Conservation (phyloP, 2,329 filamentous ascomycete genomes). For the Hortaea werneckii region DNA sequence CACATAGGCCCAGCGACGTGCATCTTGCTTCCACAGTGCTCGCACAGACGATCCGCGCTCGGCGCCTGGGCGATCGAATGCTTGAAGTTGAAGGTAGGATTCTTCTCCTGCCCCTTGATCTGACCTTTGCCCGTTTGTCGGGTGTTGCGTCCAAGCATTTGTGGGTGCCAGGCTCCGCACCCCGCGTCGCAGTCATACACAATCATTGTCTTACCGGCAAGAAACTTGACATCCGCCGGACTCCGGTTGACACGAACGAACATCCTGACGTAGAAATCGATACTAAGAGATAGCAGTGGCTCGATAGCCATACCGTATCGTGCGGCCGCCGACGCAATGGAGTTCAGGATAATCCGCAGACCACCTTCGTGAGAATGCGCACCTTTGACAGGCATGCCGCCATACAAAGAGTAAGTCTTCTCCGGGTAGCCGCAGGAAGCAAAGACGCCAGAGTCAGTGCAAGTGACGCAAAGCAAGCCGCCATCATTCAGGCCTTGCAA, state of each 20-base stretch:
- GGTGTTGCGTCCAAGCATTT: conserved; percentile 63
- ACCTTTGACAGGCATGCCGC: conserved; percentile 77
- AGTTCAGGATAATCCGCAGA: conserved; percentile 73
- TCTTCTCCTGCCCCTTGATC: conserved; percentile 25
- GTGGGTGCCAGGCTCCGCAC: conserved; percentile 84
- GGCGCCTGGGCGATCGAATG: conserved; percentile 66
- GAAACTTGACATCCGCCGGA: conserved; percentile 78
- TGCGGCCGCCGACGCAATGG: conserved; percentile 68
- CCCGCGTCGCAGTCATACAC: conserved; percentile 85
- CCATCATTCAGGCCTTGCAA: conserved; percentile 81
- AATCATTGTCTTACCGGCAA: conserved; percentile 84
- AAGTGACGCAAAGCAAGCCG: conserved; percentile 86
- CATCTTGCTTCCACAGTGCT: conserved; percentile 76
- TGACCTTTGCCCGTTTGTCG: conserved; percentile 61
- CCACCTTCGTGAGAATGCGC: conserved; percentile 81
- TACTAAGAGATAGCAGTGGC: conserved; percentile 82
- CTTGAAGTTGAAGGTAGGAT: conserved; percentile 60
- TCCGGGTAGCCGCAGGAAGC: conserved; percentile 90
- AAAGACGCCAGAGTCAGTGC: conserved; percentile 91
- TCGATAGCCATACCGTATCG: conserved; percentile 83
- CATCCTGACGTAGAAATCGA: conserved; percentile 87
- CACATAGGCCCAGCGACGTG: conserved; percentile 94
- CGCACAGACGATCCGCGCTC: conserved; percentile 54
- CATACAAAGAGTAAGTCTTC: conserved; percentile 89
- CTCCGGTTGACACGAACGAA: conserved; percentile 76